Evolutionary conservation across 2,329 filamentous ascomycete species (phyloP).

Genomic region (Pseudogymnoascus sp.): DNA sequence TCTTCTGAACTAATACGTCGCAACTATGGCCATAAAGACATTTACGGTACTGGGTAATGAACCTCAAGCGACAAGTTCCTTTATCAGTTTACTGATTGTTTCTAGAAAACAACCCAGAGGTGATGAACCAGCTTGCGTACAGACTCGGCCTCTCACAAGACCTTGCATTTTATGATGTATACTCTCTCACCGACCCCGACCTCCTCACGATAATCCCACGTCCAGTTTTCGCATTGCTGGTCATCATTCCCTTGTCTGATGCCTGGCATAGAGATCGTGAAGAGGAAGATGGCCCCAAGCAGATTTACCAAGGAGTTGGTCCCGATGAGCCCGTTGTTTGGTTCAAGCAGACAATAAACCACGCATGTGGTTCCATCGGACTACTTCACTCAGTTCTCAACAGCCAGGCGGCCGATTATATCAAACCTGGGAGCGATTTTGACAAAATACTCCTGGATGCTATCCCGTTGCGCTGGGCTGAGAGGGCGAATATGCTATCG

Average conservation of each 20-base stretch:
- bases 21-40: neutral
- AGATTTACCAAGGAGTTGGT: conserved; percentile 63
- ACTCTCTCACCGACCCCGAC: conserved; percentile 78
- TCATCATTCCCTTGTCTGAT: conserved; percentile 81
- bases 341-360: conserved; percentile 92
- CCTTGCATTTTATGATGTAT: conserved; percentile 84
- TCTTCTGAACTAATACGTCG: neutral
- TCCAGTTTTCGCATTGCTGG: conserved; percentile 78
- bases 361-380: conserved; percentile 88
- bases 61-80: neutral
- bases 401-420: conserved; percentile 51
- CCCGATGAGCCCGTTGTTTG: conserved; percentile 72
- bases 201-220: conserved; percentile 83
- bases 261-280: conserved; percentile 72
- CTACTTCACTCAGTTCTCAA: conserved; percentile 78
- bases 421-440: conserved; percentile 35
- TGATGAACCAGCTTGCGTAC: conserved; percentile 79
- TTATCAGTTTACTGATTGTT: conserved; percentile 30
- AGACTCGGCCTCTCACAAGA: conserved; percentile 74
- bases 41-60: neutral
- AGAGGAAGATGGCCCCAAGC: conserved; percentile 60
- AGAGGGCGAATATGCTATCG: conserved; percentile 71
- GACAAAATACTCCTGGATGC: conserved; percentile 61
- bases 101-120: conserved; percentile 62
- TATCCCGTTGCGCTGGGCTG: conserved; percentile 56